Conservation (phyloP, 306 rosid species). For the Cajanus cajan region DNA sequence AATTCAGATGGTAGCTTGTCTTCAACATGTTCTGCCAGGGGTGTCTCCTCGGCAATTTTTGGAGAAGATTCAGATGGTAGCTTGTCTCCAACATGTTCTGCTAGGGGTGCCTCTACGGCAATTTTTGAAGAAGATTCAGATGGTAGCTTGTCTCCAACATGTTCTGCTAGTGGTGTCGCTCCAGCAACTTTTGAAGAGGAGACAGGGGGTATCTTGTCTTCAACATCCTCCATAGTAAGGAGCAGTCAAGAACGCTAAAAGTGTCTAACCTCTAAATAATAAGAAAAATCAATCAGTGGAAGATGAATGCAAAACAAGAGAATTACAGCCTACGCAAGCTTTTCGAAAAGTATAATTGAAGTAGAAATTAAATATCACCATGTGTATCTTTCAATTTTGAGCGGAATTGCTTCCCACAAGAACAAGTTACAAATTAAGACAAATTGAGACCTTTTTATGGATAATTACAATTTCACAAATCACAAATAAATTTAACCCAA, state of each 20-base stretch:
- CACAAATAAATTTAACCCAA: background rate
- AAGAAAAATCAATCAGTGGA: constrained; percentile 21
- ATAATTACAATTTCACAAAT: constrained; percentile 11
- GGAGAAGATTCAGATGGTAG: constrained; percentile 24
- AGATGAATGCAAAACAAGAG: constrained; percentile 17
- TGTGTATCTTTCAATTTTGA: constrained; percentile 9
- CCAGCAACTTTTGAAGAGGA: constrained; percentile 25
- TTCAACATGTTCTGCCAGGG: constrained; percentile 24
- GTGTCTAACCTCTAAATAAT: constrained; percentile 43
- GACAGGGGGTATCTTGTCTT: constrained; percentile 43
- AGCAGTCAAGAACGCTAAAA: constrained; percentile 28
- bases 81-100: constrained; percentile 22
- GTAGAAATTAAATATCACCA: background rate
- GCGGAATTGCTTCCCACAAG: background rate
- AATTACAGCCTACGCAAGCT: background rate
- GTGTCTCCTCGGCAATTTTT: constrained; percentile 30
- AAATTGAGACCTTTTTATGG: background rate
- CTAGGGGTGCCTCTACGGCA: constrained; percentile 31
- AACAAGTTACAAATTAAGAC: background rate
- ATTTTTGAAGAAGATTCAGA: constrained; percentile 27
- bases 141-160: background rate
- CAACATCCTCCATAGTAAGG: constrained; percentile 64
- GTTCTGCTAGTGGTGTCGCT: constrained; percentile 28
- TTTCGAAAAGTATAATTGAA: constrained; percentile 5
- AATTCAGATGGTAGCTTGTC: constrained; percentile 32